Base-by-base conservation (phyloP, 2,329 filamentous ascomycete species). In the Aspergillus sp. region DNA sequence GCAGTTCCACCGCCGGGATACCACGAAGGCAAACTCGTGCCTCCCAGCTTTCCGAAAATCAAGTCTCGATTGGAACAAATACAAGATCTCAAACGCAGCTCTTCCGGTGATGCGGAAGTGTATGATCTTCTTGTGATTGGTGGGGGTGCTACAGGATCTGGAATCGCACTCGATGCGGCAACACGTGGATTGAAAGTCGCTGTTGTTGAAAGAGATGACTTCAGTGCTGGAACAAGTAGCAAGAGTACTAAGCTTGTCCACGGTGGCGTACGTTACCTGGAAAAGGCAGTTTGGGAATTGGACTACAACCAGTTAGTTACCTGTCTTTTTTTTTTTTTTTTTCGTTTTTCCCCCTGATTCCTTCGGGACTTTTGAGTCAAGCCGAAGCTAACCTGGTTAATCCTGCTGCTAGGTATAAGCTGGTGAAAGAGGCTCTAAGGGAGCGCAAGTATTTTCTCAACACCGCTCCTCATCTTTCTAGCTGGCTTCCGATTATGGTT, bases 201-300 rank as follows among this genome's bases (percentile, higher is more conserved):
- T 12, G 77, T 93, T 51, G 89, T 95, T 15, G 90, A 95, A 77
- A 83, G 89, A 61, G 90, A 93, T 73, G 90, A 95, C 75, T 95
- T 93, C 73, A 88, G 87, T 66, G 83, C 87, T 61, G 90, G 90
- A 30, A 93, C 90, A 41, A 92, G 89, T 78, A 91, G 88, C 74
- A 93, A 93, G 79, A 92, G 89, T 77, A 95, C 90, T 49, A 95
- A 95, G 77, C 82, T 95, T 53, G 90, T 95, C 17, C 90, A 95
- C 75, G 90, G 90, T 65, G 90, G 90, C 69, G 90, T 95, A 59
- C 85, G 90, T 64, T 95, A 93, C 72, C 80, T 95, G 58, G 90
- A 95, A 74, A 95, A 95, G 80, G 90, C 90, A 54, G 86, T 95
- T 50, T 91, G 87, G 87, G 89, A 93, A 72, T 79, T 93, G 67